Evolutionary conservation across 495 filamentous ascomycete genomes (phyloP), one percentile per base, ranked within the genome.

Genomic region (Aspergillus asperescens): DNA sequence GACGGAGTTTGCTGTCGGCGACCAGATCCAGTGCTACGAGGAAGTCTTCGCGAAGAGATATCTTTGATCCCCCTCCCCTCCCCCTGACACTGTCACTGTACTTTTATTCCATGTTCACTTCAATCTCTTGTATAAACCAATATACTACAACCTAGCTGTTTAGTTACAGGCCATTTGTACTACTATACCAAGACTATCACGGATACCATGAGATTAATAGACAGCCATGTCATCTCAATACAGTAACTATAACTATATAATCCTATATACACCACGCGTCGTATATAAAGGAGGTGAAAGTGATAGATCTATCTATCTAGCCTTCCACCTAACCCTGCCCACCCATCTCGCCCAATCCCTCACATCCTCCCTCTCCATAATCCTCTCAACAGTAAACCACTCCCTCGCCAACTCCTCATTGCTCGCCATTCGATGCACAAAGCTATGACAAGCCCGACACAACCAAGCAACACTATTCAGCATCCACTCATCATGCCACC

Each of bases 21-120:
- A 99, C 71, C 78, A 83, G 57, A 75, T 97, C 54, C 92, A 96
- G 72, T 80, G 81, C 18, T 91, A 92, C 63, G 90, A 96, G 62
- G 84, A 90, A 70, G 76, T 82, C 15, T 64, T 61, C 25, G 89
- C 90, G 68, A 86, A 86, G 74, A 78, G 91, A 55, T 67, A 65
- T 44, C 66, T 76, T 15, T 75, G 54, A 67, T 53, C 27, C 53
- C 41, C 13, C 7, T 24, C 38, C 44, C 24, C 27, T 27, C 10
- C 12, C 16, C 5, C 5, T 38, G 28, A 31, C 28, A 7, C 12
- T 34, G 22, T 27, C n/a, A 37, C 27, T 46, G 40, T 31, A 41
- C 40, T 28, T 37, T 39, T 41, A 38, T 40, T 27, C 23, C 38
- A 31, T 35, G 3, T 34, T 42, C 38, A 16, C 24, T 27, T 23